These are phyloP conservation scores for Fusarium tricinctum DNA, from an alignment of 2,329 filamentous ascomycete genomes.

Conservation along the genomic window DNA sequence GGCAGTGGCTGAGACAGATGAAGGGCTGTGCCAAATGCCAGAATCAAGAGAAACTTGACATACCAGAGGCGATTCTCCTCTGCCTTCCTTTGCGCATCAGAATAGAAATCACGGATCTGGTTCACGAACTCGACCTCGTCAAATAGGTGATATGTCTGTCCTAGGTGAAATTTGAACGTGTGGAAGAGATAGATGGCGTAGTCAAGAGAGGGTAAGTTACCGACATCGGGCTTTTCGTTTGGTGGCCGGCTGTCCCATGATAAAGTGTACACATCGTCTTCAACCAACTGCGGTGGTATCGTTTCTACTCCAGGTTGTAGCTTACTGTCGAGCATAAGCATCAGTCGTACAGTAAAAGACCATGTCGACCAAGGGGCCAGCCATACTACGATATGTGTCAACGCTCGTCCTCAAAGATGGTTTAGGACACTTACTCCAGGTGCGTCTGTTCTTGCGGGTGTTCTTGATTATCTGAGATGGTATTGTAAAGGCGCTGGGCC, in stretches of 20 bases:
- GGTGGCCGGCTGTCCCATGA: conserved; percentile 39
- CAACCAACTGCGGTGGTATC: conserved; percentile 44
- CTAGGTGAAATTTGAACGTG: conserved; percentile 57
- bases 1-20: conserved; percentile 37
- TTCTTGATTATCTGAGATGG: conserved; percentile 52
- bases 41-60: conserved; percentile 64
- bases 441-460: conserved; percentile 49
- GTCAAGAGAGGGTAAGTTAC: conserved; percentile 54
- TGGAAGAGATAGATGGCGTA: conserved; percentile 53
- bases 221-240: conserved; percentile 50
- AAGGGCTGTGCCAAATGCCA: conserved; percentile 57
- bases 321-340: conserved; percentile 52
- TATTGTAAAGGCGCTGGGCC: conserved; percentile 50
- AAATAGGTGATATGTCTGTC: conserved; percentile 55
- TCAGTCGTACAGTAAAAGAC: conserved; percentile 54
- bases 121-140: conserved; percentile 52
- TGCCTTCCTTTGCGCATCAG: conserved; percentile 39
- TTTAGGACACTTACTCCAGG: conserved; percentile 53
- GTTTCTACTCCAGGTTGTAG: conserved; percentile 44
- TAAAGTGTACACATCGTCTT: conserved; percentile 51
- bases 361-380: conserved; percentile 54
- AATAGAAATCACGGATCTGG: conserved; percentile 48
- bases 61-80: conserved; percentile 58
- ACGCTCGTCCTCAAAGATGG: fast-evolving
- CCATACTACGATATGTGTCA: conserved; percentile 40